These are phyloP conservation scores for Penicillium alfredii DNA, from an alignment of 495 filamentous ascomycete genomes.

Conservation along the genomic window DNA sequence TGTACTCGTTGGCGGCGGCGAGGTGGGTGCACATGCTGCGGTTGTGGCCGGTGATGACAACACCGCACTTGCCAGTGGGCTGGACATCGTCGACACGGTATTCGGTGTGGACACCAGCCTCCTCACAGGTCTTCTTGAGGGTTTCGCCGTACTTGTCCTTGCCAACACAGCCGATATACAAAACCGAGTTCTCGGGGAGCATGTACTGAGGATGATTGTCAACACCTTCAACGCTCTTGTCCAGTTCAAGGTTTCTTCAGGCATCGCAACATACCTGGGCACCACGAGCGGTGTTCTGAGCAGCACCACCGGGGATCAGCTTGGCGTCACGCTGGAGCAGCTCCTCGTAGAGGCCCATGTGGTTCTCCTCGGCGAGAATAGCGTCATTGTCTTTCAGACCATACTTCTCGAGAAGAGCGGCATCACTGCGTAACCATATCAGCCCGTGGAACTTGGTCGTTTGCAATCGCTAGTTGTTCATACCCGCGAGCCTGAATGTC, in stretches of 20 bases:
- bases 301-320: constrained; percentile 92
- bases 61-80: constrained; percentile 89
- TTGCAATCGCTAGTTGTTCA: constrained; percentile 10
- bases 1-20: constrained; percentile 93
- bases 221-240: constrained; percentile 1
- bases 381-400: constrained; percentile 91
- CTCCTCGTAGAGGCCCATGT: constrained; percentile 85
- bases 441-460: constrained; percentile 3
- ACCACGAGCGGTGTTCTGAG: constrained; percentile 96
- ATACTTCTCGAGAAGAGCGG: constrained; percentile 83
- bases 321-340: constrained; percentile 82
- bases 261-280: constrained; percentile 54
- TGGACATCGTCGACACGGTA: constrained; percentile 80
- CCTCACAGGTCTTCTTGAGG: constrained; percentile 69
- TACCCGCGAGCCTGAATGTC: constrained; percentile 89
- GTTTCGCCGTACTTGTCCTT: constrained; percentile 85
- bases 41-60: constrained; percentile 93
- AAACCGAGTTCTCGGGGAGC: constrained; percentile 74
- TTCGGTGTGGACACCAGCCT: constrained; percentile 82
- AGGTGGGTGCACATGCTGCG: constrained; percentile 92
- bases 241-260: neutral
- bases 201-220: constrained; percentile 59
- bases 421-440: constrained; percentile 36
- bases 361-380: constrained; percentile 90
- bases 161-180: constrained; percentile 91